phyloP scores from a whole-genome alignment of 106 monocot genomes.

The Triglochin maritima region DNA sequence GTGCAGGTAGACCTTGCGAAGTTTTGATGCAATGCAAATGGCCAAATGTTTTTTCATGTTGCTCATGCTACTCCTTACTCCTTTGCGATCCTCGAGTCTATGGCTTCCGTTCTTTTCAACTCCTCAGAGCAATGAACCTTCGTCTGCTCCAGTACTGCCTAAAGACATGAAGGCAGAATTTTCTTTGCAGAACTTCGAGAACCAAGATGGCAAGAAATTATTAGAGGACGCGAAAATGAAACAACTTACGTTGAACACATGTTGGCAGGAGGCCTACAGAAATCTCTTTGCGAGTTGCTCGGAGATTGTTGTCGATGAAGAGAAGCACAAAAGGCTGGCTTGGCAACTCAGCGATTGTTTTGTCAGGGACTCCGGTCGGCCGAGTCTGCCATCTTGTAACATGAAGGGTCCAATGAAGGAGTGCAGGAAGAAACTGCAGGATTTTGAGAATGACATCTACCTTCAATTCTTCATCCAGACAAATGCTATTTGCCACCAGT shows the following conservation, averaged over 20 bases:
- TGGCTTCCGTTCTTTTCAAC: neutral
- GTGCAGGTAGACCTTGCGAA: too few species aligned
- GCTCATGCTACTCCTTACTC: neutral
- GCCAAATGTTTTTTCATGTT: neutral
- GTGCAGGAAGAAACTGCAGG: constrained; percentile 57
- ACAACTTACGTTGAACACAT: constrained; percentile 29
- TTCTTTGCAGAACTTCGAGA: constrained; percentile 20
- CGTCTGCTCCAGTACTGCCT: neutral
- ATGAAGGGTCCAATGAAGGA: constrained; percentile 26
- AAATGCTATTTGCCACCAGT: constrained; percentile 75
- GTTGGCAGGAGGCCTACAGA: constrained; percentile 72
- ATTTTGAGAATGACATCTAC: constrained; percentile 54
- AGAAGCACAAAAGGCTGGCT: constrained; percentile 58
- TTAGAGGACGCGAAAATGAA: constrained; percentile 51
- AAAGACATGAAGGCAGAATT: constrained; percentile 17
- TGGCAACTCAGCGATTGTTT: constrained; percentile 79
- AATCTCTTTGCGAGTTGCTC: constrained; percentile 56
- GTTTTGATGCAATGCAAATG: too few species aligned
- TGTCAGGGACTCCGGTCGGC: constrained; percentile 53
- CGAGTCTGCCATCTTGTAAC: constrained; percentile 41
- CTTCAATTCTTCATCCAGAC: constrained; percentile 70
- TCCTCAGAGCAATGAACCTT: neutral
- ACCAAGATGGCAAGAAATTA: constrained; percentile 24
- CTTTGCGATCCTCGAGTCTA: neutral
- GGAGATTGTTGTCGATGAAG: constrained; percentile 48